A percentile compares a stretch with the other conserved stretches of the same genome.
Evolutionary conservation across 345 rosid species (phyloP).

Genomic region (Lepidium sativum): DNA sequence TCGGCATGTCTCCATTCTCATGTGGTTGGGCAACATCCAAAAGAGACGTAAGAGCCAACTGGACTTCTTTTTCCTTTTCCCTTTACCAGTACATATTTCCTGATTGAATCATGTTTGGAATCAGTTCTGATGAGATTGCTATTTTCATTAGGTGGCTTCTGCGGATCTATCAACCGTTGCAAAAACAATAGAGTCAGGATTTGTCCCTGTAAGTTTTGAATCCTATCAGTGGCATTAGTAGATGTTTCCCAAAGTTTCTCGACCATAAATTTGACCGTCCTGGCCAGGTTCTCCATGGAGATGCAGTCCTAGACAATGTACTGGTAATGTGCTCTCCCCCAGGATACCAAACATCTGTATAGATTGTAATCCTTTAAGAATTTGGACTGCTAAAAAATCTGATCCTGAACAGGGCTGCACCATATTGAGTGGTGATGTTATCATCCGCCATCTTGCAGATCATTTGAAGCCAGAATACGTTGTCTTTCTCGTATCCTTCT

Average conservation of each 20-base stretch:
- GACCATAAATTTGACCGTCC: neutral
- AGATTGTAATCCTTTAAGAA: neutral
- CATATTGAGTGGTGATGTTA: slow-evolving; percentile 89
- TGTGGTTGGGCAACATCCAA: slow-evolving; percentile 65
- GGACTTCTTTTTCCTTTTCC: neutral
- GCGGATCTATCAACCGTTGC: slow-evolving; percentile 56
- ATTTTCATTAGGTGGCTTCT: slow-evolving; percentile 45
- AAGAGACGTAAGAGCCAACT: slow-evolving; percentile 53
- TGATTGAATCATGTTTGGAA: neutral
- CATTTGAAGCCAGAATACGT: slow-evolving; percentile 71
- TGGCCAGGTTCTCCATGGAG: slow-evolving; percentile 88
- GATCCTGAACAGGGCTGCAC: slow-evolving; percentile 68
- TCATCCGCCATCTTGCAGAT: slow-evolving; percentile 78
- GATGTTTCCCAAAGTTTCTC: neutral
- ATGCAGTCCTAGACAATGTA: slow-evolving; percentile 71
- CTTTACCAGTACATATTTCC: neutral
- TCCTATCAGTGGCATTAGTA: neutral
- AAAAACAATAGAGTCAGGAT: slow-evolving; percentile 67
- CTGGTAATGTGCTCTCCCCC: slow-evolving; percentile 38
- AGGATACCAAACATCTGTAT: neutral
- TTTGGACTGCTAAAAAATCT: neutral
- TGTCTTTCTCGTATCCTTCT: slow-evolving; percentile 83
- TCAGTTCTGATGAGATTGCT: neutral
- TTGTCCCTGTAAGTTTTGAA: slow-evolving; percentile 62
- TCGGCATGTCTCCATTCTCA: slow-evolving; percentile 83